Evolutionary conservation across 139 green algal genomes (phyloP), one percentile per base, ranked within the genome.

Genomic region (Coelastrella sp.): DNA sequence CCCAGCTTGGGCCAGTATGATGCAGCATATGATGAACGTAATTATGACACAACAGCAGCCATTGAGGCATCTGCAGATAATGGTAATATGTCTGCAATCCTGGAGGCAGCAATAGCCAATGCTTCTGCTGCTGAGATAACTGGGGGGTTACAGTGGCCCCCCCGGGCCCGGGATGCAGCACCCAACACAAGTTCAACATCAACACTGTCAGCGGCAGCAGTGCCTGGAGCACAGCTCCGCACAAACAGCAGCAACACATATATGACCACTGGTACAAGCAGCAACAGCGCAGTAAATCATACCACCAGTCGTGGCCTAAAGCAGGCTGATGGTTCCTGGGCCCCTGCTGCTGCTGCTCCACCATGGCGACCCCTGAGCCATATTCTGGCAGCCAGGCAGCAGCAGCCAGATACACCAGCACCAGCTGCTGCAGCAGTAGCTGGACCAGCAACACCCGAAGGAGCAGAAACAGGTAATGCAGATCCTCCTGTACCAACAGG

Each of bases 11-110:
- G 84, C 20, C n/a, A 59, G 59, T 12, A 20, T 19, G 79, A 70
- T 68, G 79, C 57, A 76, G 68, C 68, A 76, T 56, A 87, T 12
- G 56, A 75, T 61, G 25, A 78, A n/a, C 68, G 68, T 17, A 70
- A 70, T 17, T 6, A 70, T 22, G 5, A 49, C 35, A 19, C 79
- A 85, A 24, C 79, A 85, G 57, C 79, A 70, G 19, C 79, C 56
- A 57, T 24, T 85, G 57, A 70, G n/a, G 78, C 35, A 65, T 8
- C 49, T 58, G 49, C 19, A 27, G 35, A 49, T 49, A 49, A 5
- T 3, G 35, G 35, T 49, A 3, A 3, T 49, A 3, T 3, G 35
- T 49, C 35, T 49, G 35, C 35, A 49, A 49, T 3, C 35, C 1
- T 49, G 35, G 35, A 49, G 35, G 35, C 35, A 49, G 35, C 35